Evolutionary conservation across 768 basidiomycete genomes (phyloP).

Genomic region (Lactifluus subvellereus): DNA sequence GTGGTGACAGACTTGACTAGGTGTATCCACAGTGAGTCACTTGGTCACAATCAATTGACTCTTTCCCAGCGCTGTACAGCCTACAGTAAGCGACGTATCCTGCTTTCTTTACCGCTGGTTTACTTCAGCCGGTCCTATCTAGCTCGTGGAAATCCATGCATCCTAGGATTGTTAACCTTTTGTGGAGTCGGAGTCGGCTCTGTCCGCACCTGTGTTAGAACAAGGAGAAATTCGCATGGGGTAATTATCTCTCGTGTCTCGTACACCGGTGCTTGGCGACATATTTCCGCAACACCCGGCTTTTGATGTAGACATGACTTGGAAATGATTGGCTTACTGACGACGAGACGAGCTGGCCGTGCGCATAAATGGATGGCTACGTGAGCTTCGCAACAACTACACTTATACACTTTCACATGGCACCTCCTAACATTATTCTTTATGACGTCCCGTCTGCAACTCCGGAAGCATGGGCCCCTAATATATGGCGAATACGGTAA

Average conservation of each 20-base stretch:
- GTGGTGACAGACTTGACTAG: neutral
- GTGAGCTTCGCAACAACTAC: neutral
- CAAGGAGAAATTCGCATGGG: neutral
- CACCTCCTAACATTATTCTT: slow-evolving; percentile 50
- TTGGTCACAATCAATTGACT: slow-evolving; percentile 5
- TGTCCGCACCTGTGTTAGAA: slow-evolving; percentile 1
- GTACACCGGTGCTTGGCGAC: slow-evolving; percentile 3
- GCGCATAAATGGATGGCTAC: slow-evolving; percentile 17
- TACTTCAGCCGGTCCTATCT: slow-evolving; percentile 13
- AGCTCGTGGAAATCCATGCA: neutral
- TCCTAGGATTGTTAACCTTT: slow-evolving; percentile 7
- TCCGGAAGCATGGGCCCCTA: slow-evolving; percentile 70
- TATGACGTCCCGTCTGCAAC: slow-evolving; percentile 61
- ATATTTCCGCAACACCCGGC: slow-evolving; percentile 1
- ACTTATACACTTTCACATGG: slow-evolving; percentile 29
- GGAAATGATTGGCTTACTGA: neutral
- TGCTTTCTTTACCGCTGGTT: slow-evolving; percentile 10
- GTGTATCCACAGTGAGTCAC: neutral
- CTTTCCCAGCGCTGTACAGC: slow-evolving; percentile 17
- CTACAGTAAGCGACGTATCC: slow-evolving; percentile 14
- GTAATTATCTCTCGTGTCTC: neutral
- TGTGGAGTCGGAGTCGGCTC: slow-evolving; percentile 3
- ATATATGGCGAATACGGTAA: slow-evolving; percentile 66
- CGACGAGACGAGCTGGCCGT: neutral
- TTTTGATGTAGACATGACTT: slow-evolving; percentile 16